Conservation (phyloP, 495 filamentous ascomycete genomes). For the Penicillium silybi region DNA sequence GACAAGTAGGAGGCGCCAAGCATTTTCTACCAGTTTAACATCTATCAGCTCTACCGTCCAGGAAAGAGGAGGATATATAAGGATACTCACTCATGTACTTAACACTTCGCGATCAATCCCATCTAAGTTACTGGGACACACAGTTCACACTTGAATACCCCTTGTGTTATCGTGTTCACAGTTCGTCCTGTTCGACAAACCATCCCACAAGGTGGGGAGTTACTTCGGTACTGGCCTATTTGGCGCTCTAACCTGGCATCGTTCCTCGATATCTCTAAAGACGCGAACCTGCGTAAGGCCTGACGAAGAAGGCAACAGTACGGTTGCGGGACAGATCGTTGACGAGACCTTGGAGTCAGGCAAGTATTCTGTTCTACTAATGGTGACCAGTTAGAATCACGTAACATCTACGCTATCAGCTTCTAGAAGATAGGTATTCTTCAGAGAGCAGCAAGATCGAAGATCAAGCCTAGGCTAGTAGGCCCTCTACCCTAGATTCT, state of each 20-base stretch:
- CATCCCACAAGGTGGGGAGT: conserved; percentile 1
- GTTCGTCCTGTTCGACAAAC: neutral
- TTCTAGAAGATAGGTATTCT: no score
- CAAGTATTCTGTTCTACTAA: conserved; percentile 1
- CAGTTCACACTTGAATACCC: neutral
- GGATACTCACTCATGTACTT: neutral
- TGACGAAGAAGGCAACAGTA: neutral
- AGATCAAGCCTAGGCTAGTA: no score
- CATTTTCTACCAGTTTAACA: neutral
- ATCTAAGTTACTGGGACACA: conserved; percentile 3
- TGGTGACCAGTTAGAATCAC: neutral
- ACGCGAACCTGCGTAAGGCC: conserved; percentile 1
- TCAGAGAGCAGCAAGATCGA: no score
- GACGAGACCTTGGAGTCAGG: conserved; percentile 1
- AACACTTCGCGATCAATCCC: neutral
- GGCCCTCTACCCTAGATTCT: no score
- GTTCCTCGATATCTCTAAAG: conserved; percentile 2
- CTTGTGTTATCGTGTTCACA: neutral
- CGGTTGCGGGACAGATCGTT: conserved; percentile 2
- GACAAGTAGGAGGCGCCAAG: neutral
- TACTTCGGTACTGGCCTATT: conserved; percentile 3
- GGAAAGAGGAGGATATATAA: neutral
- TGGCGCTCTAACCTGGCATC: conserved; percentile 2
- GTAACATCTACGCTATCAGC: no score
- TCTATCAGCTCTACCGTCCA: neutral